phyloP scores from a whole-genome alignment of 2,329 filamentous ascomycete genomes.

The Fusarium cicatricum region DNA sequence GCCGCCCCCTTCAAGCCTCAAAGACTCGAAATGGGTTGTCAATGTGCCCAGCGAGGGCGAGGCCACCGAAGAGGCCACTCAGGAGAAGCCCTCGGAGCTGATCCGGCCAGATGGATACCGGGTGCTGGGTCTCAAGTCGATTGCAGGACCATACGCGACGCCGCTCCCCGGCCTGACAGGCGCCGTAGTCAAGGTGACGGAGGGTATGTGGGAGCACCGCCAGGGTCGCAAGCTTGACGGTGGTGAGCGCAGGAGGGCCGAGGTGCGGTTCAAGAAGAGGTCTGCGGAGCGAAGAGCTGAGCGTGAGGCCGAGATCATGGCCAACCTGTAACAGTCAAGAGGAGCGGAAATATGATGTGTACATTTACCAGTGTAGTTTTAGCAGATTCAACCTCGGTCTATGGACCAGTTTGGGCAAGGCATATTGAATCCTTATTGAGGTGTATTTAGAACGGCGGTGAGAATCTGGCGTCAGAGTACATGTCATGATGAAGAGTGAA shows the following conservation, averaged over 20 bases:
- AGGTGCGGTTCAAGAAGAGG: constrained; percentile 87
- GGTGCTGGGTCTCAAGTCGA: constrained; percentile 72
- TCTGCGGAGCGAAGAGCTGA: constrained; percentile 80
- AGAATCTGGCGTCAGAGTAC: not conserved
- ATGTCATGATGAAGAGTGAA: too few relatives aligned
- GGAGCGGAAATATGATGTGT: constrained; percentile 35
- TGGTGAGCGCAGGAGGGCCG: constrained; percentile 87
- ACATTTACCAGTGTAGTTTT: constrained; percentile 44
- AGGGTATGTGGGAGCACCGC: constrained; percentile 93
- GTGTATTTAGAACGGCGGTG: not conserved
- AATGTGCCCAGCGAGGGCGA: constrained; percentile 60
- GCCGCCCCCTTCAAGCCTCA: constrained; percentile 46
- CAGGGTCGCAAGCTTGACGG: constrained; percentile 93
- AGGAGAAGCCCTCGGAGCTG: constrained; percentile 23
- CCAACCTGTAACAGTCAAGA: constrained; percentile 43
- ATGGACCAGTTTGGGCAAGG: constrained; percentile 25
- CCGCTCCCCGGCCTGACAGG: constrained; percentile 71
- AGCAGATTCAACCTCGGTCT: constrained; percentile 33
- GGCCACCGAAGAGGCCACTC: constrained; percentile 37
- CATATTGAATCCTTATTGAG: constrained; percentile 4
- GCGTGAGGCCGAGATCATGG: constrained; percentile 53
- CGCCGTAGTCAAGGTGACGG: constrained; percentile 74
- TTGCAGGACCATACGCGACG: constrained; percentile 78
- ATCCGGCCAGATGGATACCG: constrained; percentile 60
- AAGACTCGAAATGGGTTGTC: constrained; percentile 61